phyloP scores from a whole-genome alignment of 768 basidiomycete species.

The Cystofilobasidium bisporidii region DNA sequence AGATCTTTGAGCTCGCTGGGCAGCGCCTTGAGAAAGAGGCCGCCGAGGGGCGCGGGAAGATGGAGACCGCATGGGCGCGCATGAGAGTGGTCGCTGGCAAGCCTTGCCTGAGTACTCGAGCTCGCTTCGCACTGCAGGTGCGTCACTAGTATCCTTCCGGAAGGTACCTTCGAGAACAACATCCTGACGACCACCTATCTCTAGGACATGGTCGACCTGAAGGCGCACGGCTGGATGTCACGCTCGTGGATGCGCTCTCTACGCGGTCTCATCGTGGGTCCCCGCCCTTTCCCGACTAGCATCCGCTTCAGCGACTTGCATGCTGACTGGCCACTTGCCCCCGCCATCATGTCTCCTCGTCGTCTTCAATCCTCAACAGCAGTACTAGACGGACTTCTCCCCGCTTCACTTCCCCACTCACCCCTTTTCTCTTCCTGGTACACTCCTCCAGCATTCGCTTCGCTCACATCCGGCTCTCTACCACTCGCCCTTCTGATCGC shows the following conservation, averaged over 20 bases:
- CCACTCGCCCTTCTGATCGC: neutral
- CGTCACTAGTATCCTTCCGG: neutral
- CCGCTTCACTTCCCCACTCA: no score
- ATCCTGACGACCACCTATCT: neutral
- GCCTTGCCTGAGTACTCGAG: neutral
- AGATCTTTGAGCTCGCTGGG: neutral
- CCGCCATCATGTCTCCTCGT: neutral
- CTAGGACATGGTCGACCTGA: neutral
- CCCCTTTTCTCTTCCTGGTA: no score
- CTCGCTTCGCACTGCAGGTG: neutral
- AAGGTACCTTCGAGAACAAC: neutral
- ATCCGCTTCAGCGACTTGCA: no score
- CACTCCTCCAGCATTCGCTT: no score
- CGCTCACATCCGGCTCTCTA: no score
- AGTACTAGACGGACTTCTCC: neutral
- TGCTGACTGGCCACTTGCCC: no score
- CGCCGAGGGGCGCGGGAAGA: neutral
- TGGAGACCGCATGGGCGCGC: neutral
- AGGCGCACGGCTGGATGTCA: neutral
- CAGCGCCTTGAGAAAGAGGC: neutral
- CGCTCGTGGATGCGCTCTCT: slow-evolving; percentile 1
- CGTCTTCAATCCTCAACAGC: neutral
- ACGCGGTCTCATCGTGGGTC: neutral
- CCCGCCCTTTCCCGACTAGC: neutral
- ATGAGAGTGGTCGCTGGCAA: neutral